A percentile compares a stretch with the other conserved stretches of the same genome.
Conservation (phyloP, 495 filamentous ascomycete genomes). For the Penicillium maclennaniae region DNA sequence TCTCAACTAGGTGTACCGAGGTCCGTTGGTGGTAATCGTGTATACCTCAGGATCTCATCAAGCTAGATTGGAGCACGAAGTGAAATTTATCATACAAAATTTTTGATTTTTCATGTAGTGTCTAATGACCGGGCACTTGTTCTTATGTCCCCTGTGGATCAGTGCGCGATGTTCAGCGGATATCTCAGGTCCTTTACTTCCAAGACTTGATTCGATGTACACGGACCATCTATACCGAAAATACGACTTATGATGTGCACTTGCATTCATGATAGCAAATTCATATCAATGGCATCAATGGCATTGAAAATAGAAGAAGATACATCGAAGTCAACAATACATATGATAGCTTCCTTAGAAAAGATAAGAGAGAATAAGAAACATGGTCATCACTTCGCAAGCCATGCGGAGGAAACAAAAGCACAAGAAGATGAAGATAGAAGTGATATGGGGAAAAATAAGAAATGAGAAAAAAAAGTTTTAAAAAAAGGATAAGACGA, state of each 20-base stretch:
- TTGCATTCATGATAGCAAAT: constrained; percentile 3
- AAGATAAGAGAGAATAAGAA: constrained; percentile 9
- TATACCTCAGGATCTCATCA: no score
- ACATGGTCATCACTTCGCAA: constrained; percentile 21
- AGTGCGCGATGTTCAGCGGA: no score
- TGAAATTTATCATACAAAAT: no score
- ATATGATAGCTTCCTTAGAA: constrained; percentile 5
- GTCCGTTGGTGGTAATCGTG: neutral
- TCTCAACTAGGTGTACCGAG: neutral
- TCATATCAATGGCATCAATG: constrained; percentile 17
- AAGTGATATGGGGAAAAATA: constrained; percentile 3
- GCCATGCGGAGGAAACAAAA: constrained; percentile 18
- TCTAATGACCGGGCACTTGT: no score
- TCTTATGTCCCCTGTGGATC: no score
- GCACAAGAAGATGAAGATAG: constrained; percentile 20
- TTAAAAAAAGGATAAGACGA: constrained; percentile 11
- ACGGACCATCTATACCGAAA: neutral
- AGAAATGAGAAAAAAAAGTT: constrained; percentile 24
- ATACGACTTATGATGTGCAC: neutral
- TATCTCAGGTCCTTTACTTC: no score
- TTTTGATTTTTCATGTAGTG: no score
- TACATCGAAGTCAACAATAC: constrained; percentile 21
- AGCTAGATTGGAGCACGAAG: no score
- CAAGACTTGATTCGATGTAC: no score
- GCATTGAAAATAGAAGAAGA: constrained; percentile 5